phyloP scores from a whole-genome alignment of 768 basidiomycete genomes.

The Rhizopogon vinicolor region DNA sequence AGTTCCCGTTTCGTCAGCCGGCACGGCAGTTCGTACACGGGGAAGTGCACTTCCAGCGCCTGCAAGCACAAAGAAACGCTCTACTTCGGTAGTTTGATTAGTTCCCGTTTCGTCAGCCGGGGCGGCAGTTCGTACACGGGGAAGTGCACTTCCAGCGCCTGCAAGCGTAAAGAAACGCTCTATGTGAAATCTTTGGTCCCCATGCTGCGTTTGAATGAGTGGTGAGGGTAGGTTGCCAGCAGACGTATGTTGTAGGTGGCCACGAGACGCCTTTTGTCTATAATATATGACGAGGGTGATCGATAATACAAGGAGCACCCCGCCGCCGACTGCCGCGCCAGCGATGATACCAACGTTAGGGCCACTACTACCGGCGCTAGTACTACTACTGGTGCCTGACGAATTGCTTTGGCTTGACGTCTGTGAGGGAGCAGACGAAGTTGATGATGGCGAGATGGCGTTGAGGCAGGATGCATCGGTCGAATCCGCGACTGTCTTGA shows the following conservation, averaged over 20 bases:
- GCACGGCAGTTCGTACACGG: slow-evolving; percentile 46
- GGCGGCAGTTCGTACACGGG: slow-evolving; percentile 8
- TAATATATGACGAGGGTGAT: slow-evolving; percentile 48
- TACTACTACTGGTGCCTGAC: slow-evolving; percentile 16
- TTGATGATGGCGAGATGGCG: slow-evolving; percentile 48
- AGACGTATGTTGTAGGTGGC: background rate
- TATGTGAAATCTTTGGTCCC: slow-evolving; percentile 12
- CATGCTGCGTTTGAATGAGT: slow-evolving; percentile 2
- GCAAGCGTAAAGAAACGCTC: slow-evolving; percentile 19
- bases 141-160: slow-evolving; percentile 11
- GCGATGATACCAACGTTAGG: slow-evolving; percentile 46
- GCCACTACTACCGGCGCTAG: slow-evolving; percentile 37
- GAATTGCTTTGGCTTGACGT: slow-evolving; percentile 17
- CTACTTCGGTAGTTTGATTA: background rate
- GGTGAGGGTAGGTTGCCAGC: background rate
- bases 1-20: slow-evolving; percentile 39
- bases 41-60: slow-evolving; percentile 6
- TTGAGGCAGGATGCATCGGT: slow-evolving; percentile 51
- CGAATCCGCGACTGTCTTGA: slow-evolving; percentile 41
- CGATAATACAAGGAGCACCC: slow-evolving; percentile 47
- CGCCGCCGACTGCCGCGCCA: slow-evolving; percentile 43
- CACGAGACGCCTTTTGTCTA: slow-evolving; percentile 14
- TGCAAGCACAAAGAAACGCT: slow-evolving; percentile 1
- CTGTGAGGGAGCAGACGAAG: slow-evolving; percentile 16
- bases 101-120: slow-evolving; percentile 4